phyloP scores from a whole-genome alignment of 2,329 filamentous ascomycete genomes.

The Dothistroma pini region DNA sequence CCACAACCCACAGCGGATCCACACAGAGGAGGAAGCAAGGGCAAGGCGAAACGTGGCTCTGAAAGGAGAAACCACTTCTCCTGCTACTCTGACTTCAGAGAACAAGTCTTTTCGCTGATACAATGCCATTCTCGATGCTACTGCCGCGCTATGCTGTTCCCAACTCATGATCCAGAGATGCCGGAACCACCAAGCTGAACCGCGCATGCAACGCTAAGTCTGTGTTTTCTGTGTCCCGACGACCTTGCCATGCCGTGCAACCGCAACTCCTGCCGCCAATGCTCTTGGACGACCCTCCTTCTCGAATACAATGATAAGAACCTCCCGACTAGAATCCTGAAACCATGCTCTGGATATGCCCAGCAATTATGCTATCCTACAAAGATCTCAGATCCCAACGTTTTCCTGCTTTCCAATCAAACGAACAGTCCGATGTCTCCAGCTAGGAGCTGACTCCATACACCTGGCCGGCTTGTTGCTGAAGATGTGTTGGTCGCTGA shows the following conservation, averaged over 20 bases:
- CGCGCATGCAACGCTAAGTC: conserved; percentile 1
- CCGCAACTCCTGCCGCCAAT: conserved; percentile 2
- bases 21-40: neutral
- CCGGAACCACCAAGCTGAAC: conserved; percentile 7
- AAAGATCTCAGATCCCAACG: neutral
- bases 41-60: neutral
- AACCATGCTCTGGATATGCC: neutral
- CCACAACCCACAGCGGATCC: too few relatives aligned
- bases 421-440: neutral
- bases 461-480: conserved; percentile 21
- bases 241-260: conserved; percentile 1
- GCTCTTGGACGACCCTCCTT: neutral
- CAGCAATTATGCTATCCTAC: neutral
- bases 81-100: neutral
- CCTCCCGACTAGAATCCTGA: neutral
- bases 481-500: conserved; percentile 21
- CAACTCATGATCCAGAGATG: neutral
- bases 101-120: neutral
- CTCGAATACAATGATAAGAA: neutral
- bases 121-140: conserved; percentile 1
- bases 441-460: conserved; percentile 13
- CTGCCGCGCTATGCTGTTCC: neutral
- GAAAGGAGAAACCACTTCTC: neutral
- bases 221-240: conserved; percentile 1
- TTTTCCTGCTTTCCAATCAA: too few relatives aligned